These are phyloP conservation scores for Epichloe uncinata DNA, from an alignment of 2,329 filamentous ascomycete species.

Conservation along the genomic window DNA sequence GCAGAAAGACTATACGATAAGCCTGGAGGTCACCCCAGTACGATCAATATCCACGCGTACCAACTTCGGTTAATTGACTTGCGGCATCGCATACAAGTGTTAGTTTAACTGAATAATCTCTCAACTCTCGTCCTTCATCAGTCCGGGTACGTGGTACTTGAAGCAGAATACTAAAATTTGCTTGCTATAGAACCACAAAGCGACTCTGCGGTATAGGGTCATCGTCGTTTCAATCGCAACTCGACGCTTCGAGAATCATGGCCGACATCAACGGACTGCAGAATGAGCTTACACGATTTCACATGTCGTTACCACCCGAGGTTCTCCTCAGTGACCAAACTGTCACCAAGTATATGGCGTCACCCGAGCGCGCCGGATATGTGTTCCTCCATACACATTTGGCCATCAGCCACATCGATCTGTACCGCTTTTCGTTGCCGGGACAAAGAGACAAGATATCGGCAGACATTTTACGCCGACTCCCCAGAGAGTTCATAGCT, in stretches of 20 bases:
- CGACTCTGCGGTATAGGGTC: slow-evolving; percentile 12
- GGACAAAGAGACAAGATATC: slow-evolving; percentile 20
- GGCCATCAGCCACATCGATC: slow-evolving; percentile 23
- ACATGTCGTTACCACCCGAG: slow-evolving; percentile 20
- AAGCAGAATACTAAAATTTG: background rate
- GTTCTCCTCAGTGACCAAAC: slow-evolving; percentile 22
- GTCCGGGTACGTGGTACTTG: background rate
- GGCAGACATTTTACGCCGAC: slow-evolving; percentile 19
- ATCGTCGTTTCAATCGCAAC: slow-evolving; percentile 9
- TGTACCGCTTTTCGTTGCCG: slow-evolving; percentile 26
- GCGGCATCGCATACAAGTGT: slow-evolving; percentile 24
- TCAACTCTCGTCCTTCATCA: too few species aligned
- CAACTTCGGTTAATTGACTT: slow-evolving; percentile 23
- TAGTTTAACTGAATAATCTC: slow-evolving; percentile 6
- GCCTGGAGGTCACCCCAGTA: slow-evolving; percentile 11
- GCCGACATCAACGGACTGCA: slow-evolving; percentile 23
- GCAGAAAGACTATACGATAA: slow-evolving; percentile 20
- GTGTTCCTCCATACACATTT: slow-evolving; percentile 25
- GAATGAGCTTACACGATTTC: slow-evolving; percentile 22
- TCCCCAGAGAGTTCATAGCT: slow-evolving; percentile 23
- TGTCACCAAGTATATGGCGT: slow-evolving; percentile 18
- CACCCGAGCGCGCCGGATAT: slow-evolving; percentile 20
- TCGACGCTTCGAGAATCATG: slow-evolving; percentile 26
- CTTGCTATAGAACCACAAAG: slow-evolving; percentile 13
- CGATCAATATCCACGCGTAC: slow-evolving; percentile 20